Evolutionary conservation across 805 yeast species (phyloP).

Genomic region (Yarrowia divulgata): DNA sequence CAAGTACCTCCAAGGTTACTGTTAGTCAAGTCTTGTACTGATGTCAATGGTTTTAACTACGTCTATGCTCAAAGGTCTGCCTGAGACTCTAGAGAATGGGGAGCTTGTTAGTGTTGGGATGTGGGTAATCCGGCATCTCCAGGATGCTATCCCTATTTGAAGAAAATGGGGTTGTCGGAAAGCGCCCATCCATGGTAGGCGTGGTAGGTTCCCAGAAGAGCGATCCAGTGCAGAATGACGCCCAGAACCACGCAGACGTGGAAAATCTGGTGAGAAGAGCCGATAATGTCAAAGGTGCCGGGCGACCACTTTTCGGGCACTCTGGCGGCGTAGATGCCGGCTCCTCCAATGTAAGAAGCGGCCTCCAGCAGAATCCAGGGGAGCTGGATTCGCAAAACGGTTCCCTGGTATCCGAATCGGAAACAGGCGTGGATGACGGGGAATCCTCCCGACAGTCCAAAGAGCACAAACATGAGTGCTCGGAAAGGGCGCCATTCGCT

Average conservation of each 20-base stretch:
- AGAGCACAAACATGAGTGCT: slow-evolving; percentile 77
- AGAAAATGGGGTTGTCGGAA: slow-evolving; percentile 3
- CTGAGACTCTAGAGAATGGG: background rate
- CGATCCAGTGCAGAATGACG: slow-evolving; percentile 73
- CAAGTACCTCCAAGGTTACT: background rate
- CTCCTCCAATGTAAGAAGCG: slow-evolving; percentile 76
- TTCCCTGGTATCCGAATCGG: slow-evolving; percentile 58
- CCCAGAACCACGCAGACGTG: slow-evolving; percentile 81
- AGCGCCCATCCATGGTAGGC: slow-evolving; percentile 36
- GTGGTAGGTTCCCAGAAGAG: slow-evolving; percentile 63
- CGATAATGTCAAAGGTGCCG: slow-evolving; percentile 71
- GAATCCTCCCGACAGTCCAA: slow-evolving; percentile 78
- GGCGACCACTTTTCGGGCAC: slow-evolving; percentile 76
- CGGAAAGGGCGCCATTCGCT: slow-evolving; percentile 77
- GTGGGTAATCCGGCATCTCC: background rate
- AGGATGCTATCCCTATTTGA: slow-evolving; percentile 12
- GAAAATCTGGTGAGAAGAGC: slow-evolving; percentile 86
- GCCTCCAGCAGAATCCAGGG: slow-evolving; percentile 75
- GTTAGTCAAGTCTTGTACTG: background rate
- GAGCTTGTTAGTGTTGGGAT: slow-evolving; percentile 17
- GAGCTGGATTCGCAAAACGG: slow-evolving; percentile 61
- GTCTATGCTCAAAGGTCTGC: background rate
- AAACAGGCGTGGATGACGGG: slow-evolving; percentile 67
- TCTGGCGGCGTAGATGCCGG: slow-evolving; percentile 76
- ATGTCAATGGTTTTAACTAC: slow-evolving; percentile 1